phyloP scores from a whole-genome alignment of 192 early-diverging fungal genomes.

The Gonapodya prolifera region DNA sequence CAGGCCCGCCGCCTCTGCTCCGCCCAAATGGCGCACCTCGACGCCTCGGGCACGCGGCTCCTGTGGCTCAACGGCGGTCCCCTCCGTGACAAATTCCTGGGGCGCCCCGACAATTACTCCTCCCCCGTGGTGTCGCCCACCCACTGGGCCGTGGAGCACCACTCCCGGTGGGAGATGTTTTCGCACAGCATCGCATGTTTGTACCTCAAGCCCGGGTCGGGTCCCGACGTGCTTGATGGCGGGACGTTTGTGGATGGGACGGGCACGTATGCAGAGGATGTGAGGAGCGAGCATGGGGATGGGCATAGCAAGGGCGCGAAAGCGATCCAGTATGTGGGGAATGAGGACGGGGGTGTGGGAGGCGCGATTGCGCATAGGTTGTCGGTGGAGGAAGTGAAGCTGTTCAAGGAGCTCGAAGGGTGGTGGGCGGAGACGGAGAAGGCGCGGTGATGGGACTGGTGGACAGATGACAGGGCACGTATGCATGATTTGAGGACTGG shows the following conservation, averaged over 20 bases:
- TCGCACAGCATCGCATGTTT: background rate
- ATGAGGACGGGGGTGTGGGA: background rate
- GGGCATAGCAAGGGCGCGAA: background rate
- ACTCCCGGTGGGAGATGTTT: background rate
- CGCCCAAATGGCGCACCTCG: background rate
- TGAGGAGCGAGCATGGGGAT: background rate
- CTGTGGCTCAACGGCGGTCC: conserved; percentile 1
- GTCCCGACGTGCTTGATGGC: background rate
- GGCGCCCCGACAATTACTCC: background rate
- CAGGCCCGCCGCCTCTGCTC: background rate
- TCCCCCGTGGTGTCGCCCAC: background rate
- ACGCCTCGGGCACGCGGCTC: background rate
- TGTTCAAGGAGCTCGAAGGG: background rate
- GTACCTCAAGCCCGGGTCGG: background rate
- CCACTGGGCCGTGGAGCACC: background rate
- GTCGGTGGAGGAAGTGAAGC: background rate
- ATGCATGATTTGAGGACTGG: too few relatives aligned
- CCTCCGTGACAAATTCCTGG: conserved; percentile 3
- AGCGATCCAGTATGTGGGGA: background rate
- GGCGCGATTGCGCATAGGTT: background rate
- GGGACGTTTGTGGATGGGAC: background rate
- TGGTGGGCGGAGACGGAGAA: background rate
- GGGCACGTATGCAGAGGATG: background rate
- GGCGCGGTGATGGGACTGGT: too few relatives aligned
- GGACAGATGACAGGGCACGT: too few relatives aligned